Evolutionary conservation across 2,329 filamentous ascomycete genomes (phyloP).

Genomic region (Penicillium sp.): DNA sequence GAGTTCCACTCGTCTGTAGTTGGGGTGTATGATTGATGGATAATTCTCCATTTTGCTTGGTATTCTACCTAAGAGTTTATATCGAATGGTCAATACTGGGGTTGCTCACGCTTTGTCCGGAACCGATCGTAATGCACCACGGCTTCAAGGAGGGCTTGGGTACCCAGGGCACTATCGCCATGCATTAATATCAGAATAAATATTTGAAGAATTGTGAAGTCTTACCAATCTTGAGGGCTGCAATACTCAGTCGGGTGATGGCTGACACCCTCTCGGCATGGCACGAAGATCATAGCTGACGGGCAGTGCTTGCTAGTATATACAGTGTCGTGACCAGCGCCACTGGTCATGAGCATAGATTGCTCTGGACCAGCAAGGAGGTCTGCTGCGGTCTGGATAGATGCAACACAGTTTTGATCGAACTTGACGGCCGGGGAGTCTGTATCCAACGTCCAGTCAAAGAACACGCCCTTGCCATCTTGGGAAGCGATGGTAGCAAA

Average conservation of each 20-base stretch:
- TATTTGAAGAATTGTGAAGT: neutral
- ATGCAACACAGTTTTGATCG: constrained; percentile 61
- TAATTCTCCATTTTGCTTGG: too few relatives aligned
- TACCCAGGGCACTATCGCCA: constrained; percentile 26
- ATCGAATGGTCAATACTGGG: too few relatives aligned
- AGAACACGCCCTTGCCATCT: constrained; percentile 50
- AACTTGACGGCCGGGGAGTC: constrained; percentile 60
- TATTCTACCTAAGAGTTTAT: too few relatives aligned
- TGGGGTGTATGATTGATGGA: too few relatives aligned
- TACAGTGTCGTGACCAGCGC: constrained; percentile 62
- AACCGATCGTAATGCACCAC: constrained; percentile 38
- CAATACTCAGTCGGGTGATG: constrained; percentile 62
- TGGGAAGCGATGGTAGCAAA: constrained; percentile 59
- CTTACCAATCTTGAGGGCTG: constrained; percentile 45
- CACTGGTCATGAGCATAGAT: constrained; percentile 53
- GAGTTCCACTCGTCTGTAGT: too few relatives aligned
- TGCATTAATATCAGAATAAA: neutral
- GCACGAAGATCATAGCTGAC: constrained; percentile 65
- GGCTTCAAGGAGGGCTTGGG: constrained; percentile 52
- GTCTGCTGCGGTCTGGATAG: constrained; percentile 58
- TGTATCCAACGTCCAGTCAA: constrained; percentile 61
- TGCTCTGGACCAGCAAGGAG: constrained; percentile 54
- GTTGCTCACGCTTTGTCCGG: too few relatives aligned
- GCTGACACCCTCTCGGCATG: constrained; percentile 58
- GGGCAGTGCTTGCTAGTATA: constrained; percentile 57